Percentiles rank a stretch among this genome's conserved stretches.
phyloP scores from a whole-genome alignment of 768 basidiomycete species.

The Phlebiopsis gigantea region DNA sequence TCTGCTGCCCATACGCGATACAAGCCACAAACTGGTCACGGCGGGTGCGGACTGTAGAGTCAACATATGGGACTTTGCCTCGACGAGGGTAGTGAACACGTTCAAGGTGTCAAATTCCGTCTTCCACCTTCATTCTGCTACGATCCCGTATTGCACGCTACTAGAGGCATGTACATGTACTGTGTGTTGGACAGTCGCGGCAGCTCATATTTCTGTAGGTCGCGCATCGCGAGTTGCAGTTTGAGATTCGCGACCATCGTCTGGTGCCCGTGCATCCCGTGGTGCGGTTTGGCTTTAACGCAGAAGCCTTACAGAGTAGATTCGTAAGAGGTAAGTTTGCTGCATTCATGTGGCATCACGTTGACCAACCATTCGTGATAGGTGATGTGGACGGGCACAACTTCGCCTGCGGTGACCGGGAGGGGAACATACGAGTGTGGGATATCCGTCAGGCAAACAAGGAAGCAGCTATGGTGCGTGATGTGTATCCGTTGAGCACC shows the following conservation, averaged over 20 bases:
- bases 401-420: conserved; percentile 40
- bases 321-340: conserved; percentile 38
- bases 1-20: conserved; percentile 37
- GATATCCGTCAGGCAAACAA: conserved; percentile 36
- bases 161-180: conserved; percentile 34
- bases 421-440: conserved; percentile 41
- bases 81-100: conserved; percentile 36
- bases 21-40: conserved; percentile 41
- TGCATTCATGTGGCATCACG: background rate
- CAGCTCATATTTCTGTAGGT: conserved; percentile 27
- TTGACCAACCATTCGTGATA: background rate
- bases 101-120: conserved; percentile 38
- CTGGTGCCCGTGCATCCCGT: conserved; percentile 30
- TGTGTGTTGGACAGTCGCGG: background rate
- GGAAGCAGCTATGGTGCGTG: conserved; percentile 21
- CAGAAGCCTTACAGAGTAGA: conserved; percentile 34
- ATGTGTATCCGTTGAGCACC: background rate
- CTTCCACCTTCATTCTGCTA: conserved; percentile 36
- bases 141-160: conserved; percentile 35
- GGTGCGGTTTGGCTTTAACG: conserved; percentile 40
- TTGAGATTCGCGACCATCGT: conserved; percentile 46
- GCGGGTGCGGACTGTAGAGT: conserved; percentile 45
- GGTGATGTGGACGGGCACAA: conserved; percentile 19
- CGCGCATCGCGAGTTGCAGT: conserved; percentile 45
- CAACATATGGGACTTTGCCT: conserved; percentile 40